phyloP scores from a whole-genome alignment of 2,329 filamentous ascomycete genomes.

The Ceratocystis eucalypticola region DNA sequence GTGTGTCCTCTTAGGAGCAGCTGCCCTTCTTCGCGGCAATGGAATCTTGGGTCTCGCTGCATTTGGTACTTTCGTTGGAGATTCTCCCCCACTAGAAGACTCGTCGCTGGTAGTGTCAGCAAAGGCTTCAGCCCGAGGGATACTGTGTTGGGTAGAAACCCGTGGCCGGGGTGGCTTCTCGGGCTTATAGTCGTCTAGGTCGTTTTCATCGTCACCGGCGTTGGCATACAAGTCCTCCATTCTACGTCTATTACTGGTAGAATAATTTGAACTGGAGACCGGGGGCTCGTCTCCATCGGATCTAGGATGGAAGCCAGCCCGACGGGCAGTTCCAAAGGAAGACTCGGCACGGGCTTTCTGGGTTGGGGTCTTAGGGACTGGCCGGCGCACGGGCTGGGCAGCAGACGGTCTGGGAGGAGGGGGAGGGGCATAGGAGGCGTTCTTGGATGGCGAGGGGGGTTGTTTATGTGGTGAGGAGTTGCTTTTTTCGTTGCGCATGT shows the following conservation, averaged over 20 bases:
- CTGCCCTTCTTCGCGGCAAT: constrained; percentile 6
- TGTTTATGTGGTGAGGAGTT: constrained; percentile 15
- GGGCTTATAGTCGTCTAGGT: constrained; percentile 10
- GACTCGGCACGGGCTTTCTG: constrained; percentile 42
- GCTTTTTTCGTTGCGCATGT: constrained; percentile 26
- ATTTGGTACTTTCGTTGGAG: neutral
- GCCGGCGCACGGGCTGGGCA: constrained; percentile 26
- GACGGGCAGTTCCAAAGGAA: constrained; percentile 35
- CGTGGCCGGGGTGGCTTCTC: constrained; percentile 9
- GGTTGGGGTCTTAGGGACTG: constrained; percentile 37
- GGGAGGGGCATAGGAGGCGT: constrained; percentile 23
- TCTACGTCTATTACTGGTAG: constrained; percentile 25
- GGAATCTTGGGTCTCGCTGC: constrained; percentile 12
- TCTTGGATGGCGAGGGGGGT: constrained; percentile 20
- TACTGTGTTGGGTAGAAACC: neutral
- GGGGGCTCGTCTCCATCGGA: constrained; percentile 43
- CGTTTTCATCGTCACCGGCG: constrained; percentile 1
- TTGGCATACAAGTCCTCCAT: constrained; percentile 9
- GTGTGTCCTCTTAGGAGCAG: neutral
- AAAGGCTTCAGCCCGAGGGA: constrained; percentile 15
- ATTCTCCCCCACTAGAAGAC: constrained; percentile 6
- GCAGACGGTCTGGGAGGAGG: constrained; percentile 25
- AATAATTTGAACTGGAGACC: constrained; percentile 39
- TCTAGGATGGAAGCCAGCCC: constrained; percentile 36
- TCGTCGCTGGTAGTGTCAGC: constrained; percentile 16